Evolutionary conservation across 1,284 basidiomycete species (phyloP), one percentile per base, ranked within the genome.

Genomic region (Trametes hirsuta): DNA sequence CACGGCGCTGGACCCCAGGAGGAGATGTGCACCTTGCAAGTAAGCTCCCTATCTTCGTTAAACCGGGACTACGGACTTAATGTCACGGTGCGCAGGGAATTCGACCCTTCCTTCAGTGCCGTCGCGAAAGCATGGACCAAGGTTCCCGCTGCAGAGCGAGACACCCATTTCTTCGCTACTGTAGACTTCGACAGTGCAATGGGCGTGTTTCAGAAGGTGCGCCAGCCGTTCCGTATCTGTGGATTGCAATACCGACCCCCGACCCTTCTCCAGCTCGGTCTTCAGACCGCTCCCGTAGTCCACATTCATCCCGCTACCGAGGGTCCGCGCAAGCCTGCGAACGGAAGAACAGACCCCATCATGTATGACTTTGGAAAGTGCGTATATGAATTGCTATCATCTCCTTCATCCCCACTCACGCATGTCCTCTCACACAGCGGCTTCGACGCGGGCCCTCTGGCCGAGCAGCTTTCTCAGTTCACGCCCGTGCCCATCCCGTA

Each of bases 101-200:
- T 98, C 69, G 86, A 93, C 56, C 92, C 94, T 3, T 82, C 89
- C 15, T 97, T 88, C 82, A 82, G 82, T 21, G 76, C 86, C 3
- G 87, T 97, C 8, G 91, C 93, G 22, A 87, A 87, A 67, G 86
- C 91, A 40, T 97, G 95, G 95, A 72, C 81, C 5, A 81, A 79
- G 30, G 81, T 82, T 18, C 76, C 90, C 12, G 72, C 80, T 55
- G 78, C 78, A n/a, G 76, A 88, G 37, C 83, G 90, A 45, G 81
- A 94, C 72, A 77, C 81, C 59, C 94, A 97, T 74, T 95, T 97
- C 83, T 98, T 97, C 71, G 95, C 87, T 12, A 88, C 87, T n/a
- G 77, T 94, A 39, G 95, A 98, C 75, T 97, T 97, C 72, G 84
- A 90, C 65, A 81, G 91, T 42, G 88, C 85, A 2, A 83, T 85